Percentiles rank a stretch among this genome's conserved stretches.
phyloP scores from a whole-genome alignment of 805 yeast species.

The Metschnikowia bowlesiae region DNA sequence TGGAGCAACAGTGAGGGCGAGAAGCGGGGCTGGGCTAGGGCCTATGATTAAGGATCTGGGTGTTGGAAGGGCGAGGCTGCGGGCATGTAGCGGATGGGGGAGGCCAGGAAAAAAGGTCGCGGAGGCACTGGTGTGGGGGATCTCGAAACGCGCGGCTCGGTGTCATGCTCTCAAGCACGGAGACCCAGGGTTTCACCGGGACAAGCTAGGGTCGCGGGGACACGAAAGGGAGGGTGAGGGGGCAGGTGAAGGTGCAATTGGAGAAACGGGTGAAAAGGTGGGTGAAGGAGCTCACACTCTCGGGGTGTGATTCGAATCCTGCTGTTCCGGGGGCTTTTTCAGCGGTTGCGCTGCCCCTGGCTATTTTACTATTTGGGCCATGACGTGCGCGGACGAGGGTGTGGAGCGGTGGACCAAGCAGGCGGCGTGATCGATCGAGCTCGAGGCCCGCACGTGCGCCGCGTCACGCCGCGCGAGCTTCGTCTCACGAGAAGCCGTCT shows the following conservation, averaged over 20 bases:
- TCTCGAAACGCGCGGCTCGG: slow-evolving; percentile 4
- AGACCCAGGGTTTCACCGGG: neutral
- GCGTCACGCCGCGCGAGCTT: neutral
- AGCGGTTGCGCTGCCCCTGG: neutral
- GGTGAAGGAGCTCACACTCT: too few species aligned
- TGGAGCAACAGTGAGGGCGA: neutral
- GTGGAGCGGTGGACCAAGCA: neutral
- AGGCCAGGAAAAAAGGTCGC: slow-evolving; percentile 1
- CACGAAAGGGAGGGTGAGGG: too few species aligned
- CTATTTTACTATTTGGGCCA: neutral
- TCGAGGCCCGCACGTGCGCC: neutral
- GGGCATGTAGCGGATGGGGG: neutral
- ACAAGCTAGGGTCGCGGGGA: too few species aligned
- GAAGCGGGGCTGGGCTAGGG: neutral
- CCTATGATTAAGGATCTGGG: neutral
- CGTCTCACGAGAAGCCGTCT: neutral
- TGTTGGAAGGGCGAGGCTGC: neutral
- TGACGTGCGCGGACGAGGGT: neutral
- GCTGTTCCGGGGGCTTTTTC: too few species aligned
- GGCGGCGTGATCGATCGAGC: neutral
- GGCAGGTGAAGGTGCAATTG: too few species aligned
- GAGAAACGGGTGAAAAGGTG: too few species aligned
- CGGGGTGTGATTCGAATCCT: too few species aligned
- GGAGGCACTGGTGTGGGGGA: slow-evolving; percentile 5
- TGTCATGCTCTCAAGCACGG: neutral